phyloP scores from a whole-genome alignment of 306 rosid species.

The Myrica gale region DNA sequence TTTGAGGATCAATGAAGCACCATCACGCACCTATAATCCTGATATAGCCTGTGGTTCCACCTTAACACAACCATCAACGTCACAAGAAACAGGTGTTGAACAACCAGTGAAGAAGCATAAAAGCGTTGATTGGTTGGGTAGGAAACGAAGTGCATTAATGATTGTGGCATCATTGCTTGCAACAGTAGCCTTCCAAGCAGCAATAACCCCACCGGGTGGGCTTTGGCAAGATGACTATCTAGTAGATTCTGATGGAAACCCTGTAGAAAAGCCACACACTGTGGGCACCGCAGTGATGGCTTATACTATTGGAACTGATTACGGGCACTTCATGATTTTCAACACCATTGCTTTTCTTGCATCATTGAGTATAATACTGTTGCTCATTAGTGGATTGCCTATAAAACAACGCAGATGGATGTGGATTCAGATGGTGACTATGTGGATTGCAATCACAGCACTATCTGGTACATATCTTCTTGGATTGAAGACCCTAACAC shows the following conservation, averaged over 20 bases:
- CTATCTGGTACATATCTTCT: conserved; percentile 21
- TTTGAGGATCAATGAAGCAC: conserved; percentile 4
- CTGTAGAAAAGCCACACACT: conserved; percentile 12
- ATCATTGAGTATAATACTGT: conserved; percentile 31
- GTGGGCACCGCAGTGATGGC: conserved; percentile 37
- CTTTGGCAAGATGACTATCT: conserved; percentile 32
- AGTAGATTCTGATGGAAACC: conserved; percentile 12
- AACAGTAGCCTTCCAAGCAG: conserved; percentile 31
- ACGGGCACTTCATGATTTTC: conserved; percentile 15
- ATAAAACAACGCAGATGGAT: conserved; percentile 23
- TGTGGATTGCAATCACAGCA: conserved; percentile 39
- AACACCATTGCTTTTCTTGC: conserved; percentile 29
- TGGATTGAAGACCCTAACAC: conserved; percentile 24
- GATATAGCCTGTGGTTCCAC: conserved; percentile 10
- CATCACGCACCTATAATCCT: conserved; percentile 4
- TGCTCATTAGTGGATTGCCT: conserved; percentile 35
- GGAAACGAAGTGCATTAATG: conserved; percentile 33
- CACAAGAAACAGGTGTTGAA: conserved; percentile 16
- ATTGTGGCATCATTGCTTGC: conserved; percentile 35
- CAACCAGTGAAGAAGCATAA: conserved; percentile 18
- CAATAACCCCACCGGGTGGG: conserved; percentile 29
- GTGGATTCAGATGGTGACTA: conserved; percentile 40
- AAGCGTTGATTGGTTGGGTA: conserved; percentile 29
- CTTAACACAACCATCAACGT: conserved; percentile 13
- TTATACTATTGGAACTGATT: neutral